Conservation (phyloP, 73 alveolate species). For the Paramecium sexaurelia region DNA sequence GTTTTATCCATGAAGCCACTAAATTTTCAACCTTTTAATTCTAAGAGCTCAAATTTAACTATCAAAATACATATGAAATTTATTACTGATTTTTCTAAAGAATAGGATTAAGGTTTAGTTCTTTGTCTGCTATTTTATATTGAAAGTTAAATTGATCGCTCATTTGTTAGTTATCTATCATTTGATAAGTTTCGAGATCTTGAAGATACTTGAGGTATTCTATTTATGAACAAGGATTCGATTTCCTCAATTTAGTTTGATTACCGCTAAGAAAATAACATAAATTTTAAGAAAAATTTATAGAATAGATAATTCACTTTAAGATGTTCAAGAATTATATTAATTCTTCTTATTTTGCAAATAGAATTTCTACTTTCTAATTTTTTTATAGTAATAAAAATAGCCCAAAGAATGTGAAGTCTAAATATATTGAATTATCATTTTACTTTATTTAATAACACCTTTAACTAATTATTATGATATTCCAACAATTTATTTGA, state of each 20-base stretch:
- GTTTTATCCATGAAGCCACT: background rate
- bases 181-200: slow-evolving; percentile 19
- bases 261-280: background rate
- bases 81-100: background rate
- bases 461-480: background rate
- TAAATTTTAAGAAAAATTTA: background rate
- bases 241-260: background rate
- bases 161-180: background rate
- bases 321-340: background rate
- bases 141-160: background rate
- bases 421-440: background rate
- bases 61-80: background rate
- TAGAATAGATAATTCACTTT: background rate
- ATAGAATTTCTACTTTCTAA: background rate
- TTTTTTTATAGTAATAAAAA: background rate
- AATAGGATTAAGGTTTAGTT: background rate
- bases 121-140: background rate
- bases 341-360: background rate
- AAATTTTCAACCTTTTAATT: slow-evolving; percentile 5
- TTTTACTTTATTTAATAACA: background rate
- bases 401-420: background rate
- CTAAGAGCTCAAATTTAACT: background rate
- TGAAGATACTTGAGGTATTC: background rate
- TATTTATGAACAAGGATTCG: background rate
- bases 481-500: background rate